A percentile compares a stretch with the other conserved stretches of the same genome.
These are phyloP conservation scores for Astrephomene gubernaculifera DNA, from an alignment of 139 green algal species.

Conservation along the genomic window DNA sequence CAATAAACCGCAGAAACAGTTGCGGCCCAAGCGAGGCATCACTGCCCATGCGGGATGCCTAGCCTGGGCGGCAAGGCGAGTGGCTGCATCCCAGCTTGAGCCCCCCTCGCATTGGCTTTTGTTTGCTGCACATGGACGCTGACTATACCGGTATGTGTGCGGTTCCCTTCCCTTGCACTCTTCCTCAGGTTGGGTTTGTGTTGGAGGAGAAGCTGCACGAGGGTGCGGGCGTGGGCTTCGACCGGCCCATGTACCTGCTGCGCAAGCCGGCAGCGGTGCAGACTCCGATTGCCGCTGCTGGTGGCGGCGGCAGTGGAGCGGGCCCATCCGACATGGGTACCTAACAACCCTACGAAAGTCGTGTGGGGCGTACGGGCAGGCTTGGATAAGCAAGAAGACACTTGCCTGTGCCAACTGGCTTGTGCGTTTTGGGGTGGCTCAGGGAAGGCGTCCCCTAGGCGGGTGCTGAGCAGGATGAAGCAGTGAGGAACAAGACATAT, in stretches of 20 bases:
- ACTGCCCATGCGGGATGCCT: not conserved
- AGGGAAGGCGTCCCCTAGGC: too few relatives aligned
- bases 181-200: conserved; percentile 76
- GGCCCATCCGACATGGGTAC: not conserved
- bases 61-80: not conserved
- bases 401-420: not conserved
- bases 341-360: not conserved
- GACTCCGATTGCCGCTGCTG: not conserved
- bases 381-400: not conserved
- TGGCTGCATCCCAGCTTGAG: not conserved
- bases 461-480: too few relatives aligned
- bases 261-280: conserved; percentile 40
- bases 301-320: not conserved
- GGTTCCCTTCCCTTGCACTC: too few relatives aligned
- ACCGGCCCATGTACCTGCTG: conserved; percentile 60
- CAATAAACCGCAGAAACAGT: not conserved
- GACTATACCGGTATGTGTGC: not conserved
- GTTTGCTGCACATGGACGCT: not conserved
- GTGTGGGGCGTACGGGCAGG: not conserved
- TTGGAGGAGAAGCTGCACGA: conserved; percentile 62
- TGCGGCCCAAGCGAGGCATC: not conserved
- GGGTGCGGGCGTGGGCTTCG: conserved; percentile 52
- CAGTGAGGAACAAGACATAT: too few relatives aligned
- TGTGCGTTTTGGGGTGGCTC: not conserved
- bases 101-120: not conserved